phyloP scores from a whole-genome alignment of 2,329 filamentous ascomycete species.

The Tolypocladium pustulatum region DNA sequence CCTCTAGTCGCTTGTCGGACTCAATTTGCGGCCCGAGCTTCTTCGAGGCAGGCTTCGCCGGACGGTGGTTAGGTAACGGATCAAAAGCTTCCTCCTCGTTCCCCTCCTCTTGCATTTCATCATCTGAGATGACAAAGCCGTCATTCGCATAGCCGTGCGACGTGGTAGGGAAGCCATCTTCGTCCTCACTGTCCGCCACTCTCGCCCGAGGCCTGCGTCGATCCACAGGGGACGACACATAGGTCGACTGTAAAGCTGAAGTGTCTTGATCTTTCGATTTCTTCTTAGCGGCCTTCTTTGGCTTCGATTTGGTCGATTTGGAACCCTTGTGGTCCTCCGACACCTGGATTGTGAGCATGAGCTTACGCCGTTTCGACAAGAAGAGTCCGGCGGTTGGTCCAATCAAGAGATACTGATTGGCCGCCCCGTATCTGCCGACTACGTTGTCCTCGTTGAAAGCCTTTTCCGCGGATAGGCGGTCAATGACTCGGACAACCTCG shows the following conservation, averaged over 20 bases:
- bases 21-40: slow-evolving; percentile 45
- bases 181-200: slow-evolving; percentile 17
- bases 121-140: slow-evolving; percentile 36
- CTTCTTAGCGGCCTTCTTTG: slow-evolving; percentile 26
- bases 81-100: slow-evolving; percentile 36
- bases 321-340: slow-evolving; percentile 17
- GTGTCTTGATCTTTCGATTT: slow-evolving; percentile 20
- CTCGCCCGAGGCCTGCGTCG: slow-evolving; percentile 18
- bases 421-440: slow-evolving; percentile 45
- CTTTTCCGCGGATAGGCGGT: slow-evolving; percentile 61
- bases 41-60: slow-evolving; percentile 20
- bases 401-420: slow-evolving; percentile 58
- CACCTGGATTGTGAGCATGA: slow-evolving; percentile 33
- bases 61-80: slow-evolving; percentile 25
- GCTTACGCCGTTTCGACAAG: slow-evolving; percentile 30
- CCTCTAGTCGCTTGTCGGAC: slow-evolving; percentile 40
- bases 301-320: slow-evolving; percentile 18
- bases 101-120: slow-evolving; percentile 21
- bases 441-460: slow-evolving; percentile 61
- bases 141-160: slow-evolving; percentile 36
- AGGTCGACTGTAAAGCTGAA: slow-evolving; percentile 32
- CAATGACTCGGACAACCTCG: slow-evolving; percentile 77
- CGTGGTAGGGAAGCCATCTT: slow-evolving; percentile 29
- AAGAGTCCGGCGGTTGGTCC: slow-evolving; percentile 32
- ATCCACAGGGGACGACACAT: slow-evolving; percentile 43